phyloP scores from a whole-genome alignment of 2,329 filamentous ascomycete species.

The Neoarthrinium moseri region DNA sequence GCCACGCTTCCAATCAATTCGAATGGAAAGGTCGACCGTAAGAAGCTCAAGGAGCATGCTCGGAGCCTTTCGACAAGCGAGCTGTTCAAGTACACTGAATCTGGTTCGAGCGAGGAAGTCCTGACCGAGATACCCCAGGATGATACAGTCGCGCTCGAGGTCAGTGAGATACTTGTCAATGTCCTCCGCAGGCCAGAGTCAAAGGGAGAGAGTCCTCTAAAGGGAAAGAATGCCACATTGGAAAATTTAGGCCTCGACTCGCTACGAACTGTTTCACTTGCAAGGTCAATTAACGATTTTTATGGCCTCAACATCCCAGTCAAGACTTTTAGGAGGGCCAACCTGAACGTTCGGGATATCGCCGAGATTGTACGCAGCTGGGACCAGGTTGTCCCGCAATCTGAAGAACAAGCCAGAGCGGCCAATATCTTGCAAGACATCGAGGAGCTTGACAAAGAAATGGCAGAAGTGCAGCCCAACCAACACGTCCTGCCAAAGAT shows the following conservation, averaged over 20 bases:
- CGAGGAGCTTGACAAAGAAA: not conserved
- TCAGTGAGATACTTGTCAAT: constrained; percentile 4
- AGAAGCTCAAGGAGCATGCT: not conserved
- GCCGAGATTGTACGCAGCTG: constrained; percentile 1
- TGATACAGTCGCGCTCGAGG: constrained; percentile 1
- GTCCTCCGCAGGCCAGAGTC: not conserved
- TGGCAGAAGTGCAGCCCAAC: not conserved
- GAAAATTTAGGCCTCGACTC: constrained; percentile 1
- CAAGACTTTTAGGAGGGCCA: constrained; percentile 1
- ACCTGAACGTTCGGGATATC: not conserved
- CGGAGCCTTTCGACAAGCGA: not conserved
- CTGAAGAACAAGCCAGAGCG: not conserved
- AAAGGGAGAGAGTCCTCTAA: not conserved
- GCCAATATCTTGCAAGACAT: constrained; percentile 1
- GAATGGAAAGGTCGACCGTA: not conserved
- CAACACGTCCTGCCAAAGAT: not conserved
- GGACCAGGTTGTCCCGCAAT: not conserved
- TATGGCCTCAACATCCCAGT: constrained; percentile 1
- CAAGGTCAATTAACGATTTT: not conserved
- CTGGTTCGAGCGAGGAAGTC: not conserved
- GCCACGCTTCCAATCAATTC: not conserved
- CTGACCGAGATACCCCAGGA: constrained; percentile 3
- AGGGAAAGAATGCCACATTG: constrained; percentile 4
- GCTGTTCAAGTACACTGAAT: not conserved
- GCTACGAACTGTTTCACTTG: not conserved